Evolutionary conservation across 116 monocot species (phyloP).

Genomic region (Thalassia testudinum): DNA sequence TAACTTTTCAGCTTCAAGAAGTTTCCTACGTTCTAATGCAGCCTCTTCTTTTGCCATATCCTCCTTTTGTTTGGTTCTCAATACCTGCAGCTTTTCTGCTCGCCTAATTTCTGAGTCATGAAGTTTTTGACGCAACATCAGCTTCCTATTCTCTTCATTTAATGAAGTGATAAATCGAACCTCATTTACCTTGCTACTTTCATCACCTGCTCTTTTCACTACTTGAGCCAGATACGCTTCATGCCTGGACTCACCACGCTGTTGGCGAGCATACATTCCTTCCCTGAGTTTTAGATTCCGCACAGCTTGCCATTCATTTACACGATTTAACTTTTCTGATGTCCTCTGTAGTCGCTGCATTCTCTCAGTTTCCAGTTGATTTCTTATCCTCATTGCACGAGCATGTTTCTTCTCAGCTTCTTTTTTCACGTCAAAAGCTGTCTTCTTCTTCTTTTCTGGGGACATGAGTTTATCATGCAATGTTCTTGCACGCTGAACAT

Average conservation of each 20-base stretch:
- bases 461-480: constrained; percentile 94
- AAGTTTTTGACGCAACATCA: constrained; percentile 83
- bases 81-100: constrained; percentile 82
- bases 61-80: constrained; percentile 88
- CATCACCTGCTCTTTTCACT: constrained; percentile 87
- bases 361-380: constrained; percentile 83
- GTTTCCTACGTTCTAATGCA: constrained; percentile 73
- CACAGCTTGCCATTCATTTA: constrained; percentile 96
- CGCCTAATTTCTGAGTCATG: constrained; percentile 85
- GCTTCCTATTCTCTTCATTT: constrained; percentile 94
- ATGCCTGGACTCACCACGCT: constrained; percentile 75
- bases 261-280: constrained; percentile 84
- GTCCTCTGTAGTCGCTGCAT: constrained; percentile 77
- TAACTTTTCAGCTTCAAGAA: constrained; percentile 96
- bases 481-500: constrained; percentile 47
- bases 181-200: constrained; percentile 97
- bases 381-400: constrained; percentile 77
- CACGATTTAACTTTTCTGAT: constrained; percentile 91
- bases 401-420: constrained; percentile 97
- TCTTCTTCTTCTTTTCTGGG: constrained; percentile 90
- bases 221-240: constrained; percentile 97
- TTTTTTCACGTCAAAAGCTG: constrained; percentile 66
- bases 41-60: constrained; percentile 95
- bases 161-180: constrained; percentile 98
- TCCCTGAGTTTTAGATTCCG: constrained; percentile 74